These are phyloP conservation scores for Plicaturopsis crispa DNA, from an alignment of 768 basidiomycete genomes.

Conservation along the genomic window DNA sequence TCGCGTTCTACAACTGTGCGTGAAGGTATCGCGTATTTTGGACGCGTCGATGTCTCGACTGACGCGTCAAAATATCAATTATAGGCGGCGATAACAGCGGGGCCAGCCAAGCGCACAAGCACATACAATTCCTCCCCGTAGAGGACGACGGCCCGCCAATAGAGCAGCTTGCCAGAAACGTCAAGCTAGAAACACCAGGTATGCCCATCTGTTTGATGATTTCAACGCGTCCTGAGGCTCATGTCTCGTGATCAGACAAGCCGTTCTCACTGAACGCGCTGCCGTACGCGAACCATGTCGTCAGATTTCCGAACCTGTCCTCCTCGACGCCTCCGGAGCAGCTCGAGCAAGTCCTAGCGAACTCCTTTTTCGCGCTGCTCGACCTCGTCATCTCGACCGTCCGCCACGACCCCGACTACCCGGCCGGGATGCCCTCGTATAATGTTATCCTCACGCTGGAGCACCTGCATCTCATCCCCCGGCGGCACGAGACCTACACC, in stretches of 20 bases:
- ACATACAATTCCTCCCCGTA: conserved; percentile 78
- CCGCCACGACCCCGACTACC: conserved; percentile 58
- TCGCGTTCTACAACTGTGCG: conserved; percentile 91
- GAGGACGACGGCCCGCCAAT: conserved; percentile 66
- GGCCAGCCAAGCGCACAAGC: conserved; percentile 87
- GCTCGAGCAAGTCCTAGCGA: conserved; percentile 44
- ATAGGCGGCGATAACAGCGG: conserved; percentile 76
- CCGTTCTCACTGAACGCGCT: conserved; percentile 63
- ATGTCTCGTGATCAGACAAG: conserved; percentile 36
- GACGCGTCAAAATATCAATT: conserved; percentile 1
- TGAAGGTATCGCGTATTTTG: conserved; percentile 4
- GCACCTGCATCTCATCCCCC: conserved; percentile 84
- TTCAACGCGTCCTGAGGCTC: not conserved
- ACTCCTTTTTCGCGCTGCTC: conserved; percentile 63
- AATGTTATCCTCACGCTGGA: conserved; percentile 77
- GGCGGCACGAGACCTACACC: conserved; percentile 52
- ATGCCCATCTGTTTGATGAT: too few relatives aligned
- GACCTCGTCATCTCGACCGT: conserved; percentile 72
- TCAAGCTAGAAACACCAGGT: conserved; percentile 56
- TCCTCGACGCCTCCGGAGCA: conserved; percentile 30
- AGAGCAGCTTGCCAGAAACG: conserved; percentile 56
- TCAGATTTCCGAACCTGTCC: conserved; percentile 40
- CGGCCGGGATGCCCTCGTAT: conserved; percentile 64
- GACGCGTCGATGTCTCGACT: not conserved
- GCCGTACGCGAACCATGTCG: conserved; percentile 78